Percentiles rank a stretch among this genome's conserved stretches.
These are phyloP conservation scores for Pestalotiopsis sp. DNA, from an alignment of 2,329 filamentous ascomycete species.

Conservation along the genomic window DNA sequence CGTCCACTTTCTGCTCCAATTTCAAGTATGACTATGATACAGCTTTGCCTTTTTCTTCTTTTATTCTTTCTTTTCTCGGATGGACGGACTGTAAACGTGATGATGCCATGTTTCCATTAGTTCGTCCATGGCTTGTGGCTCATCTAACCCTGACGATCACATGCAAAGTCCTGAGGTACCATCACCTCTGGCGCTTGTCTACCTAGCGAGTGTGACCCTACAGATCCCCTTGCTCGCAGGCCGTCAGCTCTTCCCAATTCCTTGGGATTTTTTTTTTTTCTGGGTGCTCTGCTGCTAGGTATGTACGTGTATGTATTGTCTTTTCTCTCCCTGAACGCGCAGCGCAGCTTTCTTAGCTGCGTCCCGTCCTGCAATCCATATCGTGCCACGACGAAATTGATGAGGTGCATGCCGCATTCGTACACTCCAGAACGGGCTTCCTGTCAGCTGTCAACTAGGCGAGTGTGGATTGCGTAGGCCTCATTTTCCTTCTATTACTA, in stretches of 20 bases:
- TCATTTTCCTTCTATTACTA: slow-evolving; percentile 2
- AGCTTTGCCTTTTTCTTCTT: background rate
- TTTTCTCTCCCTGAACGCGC: background rate
- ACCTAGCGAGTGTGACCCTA: slow-evolving; percentile 5
- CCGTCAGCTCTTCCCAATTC: slow-evolving; percentile 3
- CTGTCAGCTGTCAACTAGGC: background rate
- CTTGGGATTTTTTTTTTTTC: slow-evolving; percentile 7
- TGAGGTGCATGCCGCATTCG: slow-evolving; percentile 7
- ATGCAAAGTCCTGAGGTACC: slow-evolving; percentile 4
- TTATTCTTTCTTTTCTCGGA: background rate
- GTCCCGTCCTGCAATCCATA: background rate
- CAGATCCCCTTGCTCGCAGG: background rate
- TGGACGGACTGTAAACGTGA: background rate
- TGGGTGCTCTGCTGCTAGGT: background rate
- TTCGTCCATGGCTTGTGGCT: slow-evolving; percentile 4
- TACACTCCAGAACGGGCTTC: background rate
- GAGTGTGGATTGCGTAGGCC: slow-evolving; percentile 7
- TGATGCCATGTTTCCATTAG: background rate
- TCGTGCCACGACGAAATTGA: background rate
- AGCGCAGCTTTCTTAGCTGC: background rate
- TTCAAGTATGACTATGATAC: background rate
- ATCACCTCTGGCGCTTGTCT: slow-evolving; percentile 1
- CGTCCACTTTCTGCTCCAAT: background rate
- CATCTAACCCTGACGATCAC: slow-evolving; percentile 10
- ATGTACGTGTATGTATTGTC: too few species aligned